Conservation (phyloP, 2,329 filamentous ascomycete genomes). For the Monosporascus sp. region DNA sequence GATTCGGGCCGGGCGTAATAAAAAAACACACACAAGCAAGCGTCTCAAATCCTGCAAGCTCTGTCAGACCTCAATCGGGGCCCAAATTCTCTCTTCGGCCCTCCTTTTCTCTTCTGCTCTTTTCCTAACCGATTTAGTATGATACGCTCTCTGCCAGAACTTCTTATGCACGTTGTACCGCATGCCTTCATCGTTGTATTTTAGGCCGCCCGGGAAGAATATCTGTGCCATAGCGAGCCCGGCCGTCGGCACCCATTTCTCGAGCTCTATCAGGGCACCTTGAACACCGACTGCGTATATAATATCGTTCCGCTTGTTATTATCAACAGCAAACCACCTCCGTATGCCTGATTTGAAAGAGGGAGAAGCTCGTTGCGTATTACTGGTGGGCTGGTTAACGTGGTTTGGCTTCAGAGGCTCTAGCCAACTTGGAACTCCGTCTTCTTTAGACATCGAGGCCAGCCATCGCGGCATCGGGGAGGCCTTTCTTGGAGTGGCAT, state of each 20-base stretch:
- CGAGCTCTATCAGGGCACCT: slow-evolving; percentile 11
- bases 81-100: background rate
- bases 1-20: no score
- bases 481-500: background rate
- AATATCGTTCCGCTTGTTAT: background rate
- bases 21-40: no score
- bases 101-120: slow-evolving; percentile 5
- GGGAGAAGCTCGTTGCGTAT: background rate
- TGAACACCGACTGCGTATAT: slow-evolving; percentile 9
- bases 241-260: slow-evolving; percentile 13
- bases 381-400: background rate
- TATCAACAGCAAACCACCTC: background rate
- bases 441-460: background rate
- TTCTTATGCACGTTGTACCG: slow-evolving; percentile 9
- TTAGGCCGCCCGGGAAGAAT: slow-evolving; percentile 7
- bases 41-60: no score
- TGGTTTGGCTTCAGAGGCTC: slow-evolving; percentile 2
- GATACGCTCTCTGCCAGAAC: slow-evolving; percentile 9
- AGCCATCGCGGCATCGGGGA: slow-evolving; percentile 4
- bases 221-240: slow-evolving; percentile 9
- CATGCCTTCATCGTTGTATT: slow-evolving; percentile 4
- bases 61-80: no score
- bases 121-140: slow-evolving; percentile 4
- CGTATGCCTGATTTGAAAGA: no score
- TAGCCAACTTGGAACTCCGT: slow-evolving; percentile 4